These are phyloP conservation scores for Phytophthora parvispora DNA, from an alignment of 352 stramenopile species.

Conservation along the genomic window DNA sequence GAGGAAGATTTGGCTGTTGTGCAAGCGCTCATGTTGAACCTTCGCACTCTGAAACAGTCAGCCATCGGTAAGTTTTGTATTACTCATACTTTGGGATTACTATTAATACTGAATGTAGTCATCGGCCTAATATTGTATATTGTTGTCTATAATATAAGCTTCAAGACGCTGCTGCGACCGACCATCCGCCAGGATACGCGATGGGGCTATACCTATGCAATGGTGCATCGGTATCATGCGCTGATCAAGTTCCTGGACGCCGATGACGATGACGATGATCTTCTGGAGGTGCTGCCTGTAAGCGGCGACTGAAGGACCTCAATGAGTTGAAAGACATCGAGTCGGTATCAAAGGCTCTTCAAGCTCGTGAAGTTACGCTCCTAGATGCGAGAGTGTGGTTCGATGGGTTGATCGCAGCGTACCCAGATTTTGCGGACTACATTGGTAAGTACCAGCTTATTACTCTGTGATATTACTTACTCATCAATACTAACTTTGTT, in stretches of 20 bases:
- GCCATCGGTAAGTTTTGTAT: background rate
- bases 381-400: background rate
- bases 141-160: background rate
- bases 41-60: background rate
- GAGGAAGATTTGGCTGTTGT: background rate
- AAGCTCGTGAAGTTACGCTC: background rate
- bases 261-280: background rate
- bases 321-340: background rate
- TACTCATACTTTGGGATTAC: background rate
- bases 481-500: background rate
- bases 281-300: background rate
- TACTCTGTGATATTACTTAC: background rate
- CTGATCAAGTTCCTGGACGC: background rate
- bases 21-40: background rate
- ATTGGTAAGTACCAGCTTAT: background rate
- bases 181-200: background rate
- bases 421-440: background rate
- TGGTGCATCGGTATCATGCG: background rate
- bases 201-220: background rate
- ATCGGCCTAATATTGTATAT: too few species aligned
- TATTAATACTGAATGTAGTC: too few species aligned
- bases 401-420: background rate
- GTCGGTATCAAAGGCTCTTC: background rate
- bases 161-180: background rate
- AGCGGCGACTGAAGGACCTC: background rate